A percentile compares a stretch with the other conserved stretches of the same genome.
Conservation (phyloP, 2,329 filamentous ascomycete genomes). For the Colletotrichum salicis region DNA sequence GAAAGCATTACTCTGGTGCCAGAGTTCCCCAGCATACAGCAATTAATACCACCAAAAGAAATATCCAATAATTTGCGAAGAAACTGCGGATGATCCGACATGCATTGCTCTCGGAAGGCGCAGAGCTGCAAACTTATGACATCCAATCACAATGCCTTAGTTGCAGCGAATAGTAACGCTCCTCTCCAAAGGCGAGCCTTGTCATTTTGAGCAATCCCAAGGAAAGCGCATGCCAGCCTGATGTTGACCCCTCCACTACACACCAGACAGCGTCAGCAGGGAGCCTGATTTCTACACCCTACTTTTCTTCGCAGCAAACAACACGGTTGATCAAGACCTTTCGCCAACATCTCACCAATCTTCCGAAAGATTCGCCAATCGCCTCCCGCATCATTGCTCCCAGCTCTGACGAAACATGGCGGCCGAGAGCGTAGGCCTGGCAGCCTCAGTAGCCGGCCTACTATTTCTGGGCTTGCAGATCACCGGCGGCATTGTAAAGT, state of each 20-base stretch:
- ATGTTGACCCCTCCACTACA: not conserved
- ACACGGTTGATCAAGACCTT: fast-evolving
- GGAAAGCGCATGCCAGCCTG: not conserved
- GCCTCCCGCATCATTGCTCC: not conserved
- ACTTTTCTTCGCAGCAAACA: not conserved
- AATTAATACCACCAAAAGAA: not conserved
- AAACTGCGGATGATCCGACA: no score
- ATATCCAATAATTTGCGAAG: not conserved
- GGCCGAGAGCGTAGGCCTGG: not conserved
- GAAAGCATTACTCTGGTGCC: no score
- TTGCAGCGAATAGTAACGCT: not conserved
- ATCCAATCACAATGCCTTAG: not conserved
- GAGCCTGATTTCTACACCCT: not conserved
- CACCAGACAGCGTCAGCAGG: not conserved
- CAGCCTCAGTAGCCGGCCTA: slow-evolving; percentile 4
- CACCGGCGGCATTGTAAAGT: slow-evolving; percentile 1
- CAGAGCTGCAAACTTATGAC: no score
- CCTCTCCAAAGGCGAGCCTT: not conserved
- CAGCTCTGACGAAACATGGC: fast-evolving
- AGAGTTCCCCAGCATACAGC: not conserved
- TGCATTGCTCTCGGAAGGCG: fast-evolving
- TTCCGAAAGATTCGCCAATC: no score
- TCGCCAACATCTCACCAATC: not conserved
- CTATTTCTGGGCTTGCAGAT: not conserved
- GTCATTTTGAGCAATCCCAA: not conserved